These are phyloP conservation scores for Talaromyces sp. DNA, from an alignment of 2,329 filamentous ascomycete genomes.

Conservation along the genomic window DNA sequence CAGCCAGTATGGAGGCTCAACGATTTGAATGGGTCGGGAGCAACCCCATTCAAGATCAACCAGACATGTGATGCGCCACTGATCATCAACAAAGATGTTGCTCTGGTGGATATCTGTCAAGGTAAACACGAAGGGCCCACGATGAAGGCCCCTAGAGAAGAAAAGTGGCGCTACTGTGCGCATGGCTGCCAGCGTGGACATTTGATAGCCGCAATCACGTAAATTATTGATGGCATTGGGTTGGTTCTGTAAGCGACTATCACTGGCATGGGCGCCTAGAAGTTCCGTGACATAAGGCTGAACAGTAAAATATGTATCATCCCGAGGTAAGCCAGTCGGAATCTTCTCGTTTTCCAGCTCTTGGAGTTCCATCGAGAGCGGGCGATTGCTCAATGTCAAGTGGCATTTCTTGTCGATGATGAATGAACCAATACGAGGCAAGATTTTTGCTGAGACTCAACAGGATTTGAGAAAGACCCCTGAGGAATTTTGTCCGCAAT, in stretches of 20 bases:
- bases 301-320: neutral
- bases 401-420: slow-evolving; percentile 30
- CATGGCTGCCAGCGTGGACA: slow-evolving; percentile 30
- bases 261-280: neutral
- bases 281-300: neutral
- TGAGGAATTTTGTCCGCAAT: slow-evolving; percentile 25
- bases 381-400: slow-evolving; percentile 4
- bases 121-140: slow-evolving; percentile 38
- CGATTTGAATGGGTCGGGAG: slow-evolving; percentile 26
- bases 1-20: slow-evolving; percentile 32
- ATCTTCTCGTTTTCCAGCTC: neutral
- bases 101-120: slow-evolving; percentile 46
- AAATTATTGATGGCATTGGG: neutral
- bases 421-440: slow-evolving; percentile 39
- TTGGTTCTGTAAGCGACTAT: neutral
- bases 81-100: slow-evolving; percentile 17
- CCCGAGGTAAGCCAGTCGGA: neutral
- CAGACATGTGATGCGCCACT: neutral
- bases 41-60: slow-evolving; percentile 17
- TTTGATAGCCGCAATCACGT: slow-evolving; percentile 19
- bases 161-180: slow-evolving; percentile 30
- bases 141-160: slow-evolving; percentile 32
- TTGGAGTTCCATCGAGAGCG: neutral
- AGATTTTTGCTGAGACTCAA: slow-evolving; percentile 22
- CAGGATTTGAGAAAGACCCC: slow-evolving; percentile 19